Evolutionary conservation across 306 rosid species (phyloP), one percentile per base, ranked within the genome.

Genomic region (Purshia tridentata): DNA sequence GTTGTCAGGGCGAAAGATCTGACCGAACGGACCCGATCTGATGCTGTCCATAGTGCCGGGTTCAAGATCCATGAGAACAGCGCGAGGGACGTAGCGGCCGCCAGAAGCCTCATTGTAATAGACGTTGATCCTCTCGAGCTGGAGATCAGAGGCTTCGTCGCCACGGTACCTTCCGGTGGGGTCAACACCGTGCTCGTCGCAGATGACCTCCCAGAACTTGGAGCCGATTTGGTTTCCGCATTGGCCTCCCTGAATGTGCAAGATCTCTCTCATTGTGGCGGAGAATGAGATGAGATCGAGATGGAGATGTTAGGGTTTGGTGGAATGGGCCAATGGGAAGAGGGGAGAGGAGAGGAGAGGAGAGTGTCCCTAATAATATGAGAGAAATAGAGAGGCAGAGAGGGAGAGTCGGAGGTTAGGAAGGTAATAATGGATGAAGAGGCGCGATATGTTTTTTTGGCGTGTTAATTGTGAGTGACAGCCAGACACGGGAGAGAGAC

Each of bases 211-310:
- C 98, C 98, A 92, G 81, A 92, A 92, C 81, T 92, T 92, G 83
- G 98, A 90, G 0, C 98, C 98, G 86, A 92, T 92, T 67, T 92
- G 98, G 89, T 92, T 92, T 20, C 98, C 98, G 76, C 98, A 92
- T 84, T 92, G 98, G 76, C 98, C 98, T 23, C 92, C 98, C 63
- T 92, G 96, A 41, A 92, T 81, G 74, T 92, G 98, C 82, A 92
- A 75, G 79, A 92, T 92, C 84, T 92, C 98, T 72, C 96, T 88
- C 98, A 92, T 92, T 72, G 75, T 70, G 52, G 47, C 42, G 12
- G 12, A 41, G n/a, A 7, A 10, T 6, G 44, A 29, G 44, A 0
- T 69, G 53, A 14, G 77, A 37, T 5, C 10, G 64, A 19, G 51
- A 39, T 48, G 15, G 53, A 53, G n/a, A 67, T 11, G 20, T 54